A percentile compares a stretch with the other conserved stretches of the same genome.
These are phyloP conservation scores for Styphnolobium japonicum DNA, from an alignment of 306 rosid species.

Conservation along the genomic window DNA sequence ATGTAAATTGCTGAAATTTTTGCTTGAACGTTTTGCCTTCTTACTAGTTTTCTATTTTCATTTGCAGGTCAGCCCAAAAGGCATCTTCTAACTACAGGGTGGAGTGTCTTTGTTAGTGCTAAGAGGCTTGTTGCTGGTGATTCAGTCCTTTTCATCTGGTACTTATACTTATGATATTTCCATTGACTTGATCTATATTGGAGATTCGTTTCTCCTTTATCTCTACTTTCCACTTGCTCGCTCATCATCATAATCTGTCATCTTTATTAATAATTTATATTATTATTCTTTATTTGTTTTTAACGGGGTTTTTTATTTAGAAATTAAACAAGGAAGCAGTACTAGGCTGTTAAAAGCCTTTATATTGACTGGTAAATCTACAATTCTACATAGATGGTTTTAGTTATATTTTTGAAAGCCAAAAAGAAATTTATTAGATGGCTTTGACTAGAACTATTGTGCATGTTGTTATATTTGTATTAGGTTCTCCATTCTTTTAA, in stretches of 20 bases:
- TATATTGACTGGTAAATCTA: background rate
- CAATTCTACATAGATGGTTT: background rate
- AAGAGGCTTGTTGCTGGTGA: slow-evolving; percentile 83
- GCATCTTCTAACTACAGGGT: slow-evolving; percentile 78
- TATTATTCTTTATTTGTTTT: background rate
- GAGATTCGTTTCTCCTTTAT: background rate
- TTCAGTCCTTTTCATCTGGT: slow-evolving; percentile 76
- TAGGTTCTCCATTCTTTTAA: background rate
- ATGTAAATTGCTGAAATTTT: background rate
- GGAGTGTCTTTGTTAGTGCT: slow-evolving; percentile 78
- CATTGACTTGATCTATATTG: background rate
- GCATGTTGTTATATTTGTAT: background rate
- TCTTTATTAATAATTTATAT: background rate
- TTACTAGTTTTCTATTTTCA: background rate
- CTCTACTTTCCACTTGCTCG: background rate
- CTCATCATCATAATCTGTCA: background rate
- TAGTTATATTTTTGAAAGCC: background rate
- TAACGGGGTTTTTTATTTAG: no score
- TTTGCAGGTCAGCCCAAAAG: slow-evolving; percentile 75
- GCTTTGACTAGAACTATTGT: background rate
- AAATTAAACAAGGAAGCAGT: background rate
- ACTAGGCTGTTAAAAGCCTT: background rate
- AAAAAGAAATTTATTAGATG: background rate
- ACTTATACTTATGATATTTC: slow-evolving; percentile 1
- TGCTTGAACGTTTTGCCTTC: slow-evolving; percentile 11